Base-by-base conservation (phyloP, 2,329 filamentous ascomycete genomes). In the Camillea tinctor region DNA sequence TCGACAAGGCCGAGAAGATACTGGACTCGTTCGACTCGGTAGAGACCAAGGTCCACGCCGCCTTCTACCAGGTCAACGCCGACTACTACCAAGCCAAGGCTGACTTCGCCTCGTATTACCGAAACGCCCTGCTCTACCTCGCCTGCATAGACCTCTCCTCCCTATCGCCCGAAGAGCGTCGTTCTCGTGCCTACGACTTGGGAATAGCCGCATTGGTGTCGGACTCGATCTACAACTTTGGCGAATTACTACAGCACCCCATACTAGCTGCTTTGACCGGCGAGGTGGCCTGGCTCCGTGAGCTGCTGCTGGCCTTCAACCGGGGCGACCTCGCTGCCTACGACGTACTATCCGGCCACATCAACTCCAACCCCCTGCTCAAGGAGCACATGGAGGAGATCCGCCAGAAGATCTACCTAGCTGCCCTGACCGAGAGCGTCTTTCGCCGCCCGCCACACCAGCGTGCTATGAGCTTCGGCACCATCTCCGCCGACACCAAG, bases 191-290 rank as follows among this genome's bases (percentile, higher is more conserved):
- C 51, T 96, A 97, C 79, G 93, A 97, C 75, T 88, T 99, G 64
- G 91, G 91, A 72, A 89, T 98, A 57, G 93, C 95, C 24, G 95
- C 95, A 9, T 84, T 99, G 8, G 91, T 97, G 48, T 97, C 93
- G 55, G 91, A 94, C 72, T 92, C 88, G 71, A 99, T 98, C 80
- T 98, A 99, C 86, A 99, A 99, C 82, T 99, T 99, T 70, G 95
- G 95, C 76, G 95, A 99, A 81, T 88, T 99, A n/a, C 87, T 99
- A 30, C 86, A 99, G 68, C 95, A 99, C 75, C 95, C 95, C 3
- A 96, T 99, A 72, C 88, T 99, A 64, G 91, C 97, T 73, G 89
- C 90, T 20, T 86, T 99, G 71, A 86, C 88, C 69, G 88, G 89
- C 22, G 84, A 88, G 50, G 86, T 96, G 74, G 82, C 88, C 55